phyloP scores from a whole-genome alignment of 2,329 filamentous ascomycete genomes.

The Exophiala aquamarina region DNA sequence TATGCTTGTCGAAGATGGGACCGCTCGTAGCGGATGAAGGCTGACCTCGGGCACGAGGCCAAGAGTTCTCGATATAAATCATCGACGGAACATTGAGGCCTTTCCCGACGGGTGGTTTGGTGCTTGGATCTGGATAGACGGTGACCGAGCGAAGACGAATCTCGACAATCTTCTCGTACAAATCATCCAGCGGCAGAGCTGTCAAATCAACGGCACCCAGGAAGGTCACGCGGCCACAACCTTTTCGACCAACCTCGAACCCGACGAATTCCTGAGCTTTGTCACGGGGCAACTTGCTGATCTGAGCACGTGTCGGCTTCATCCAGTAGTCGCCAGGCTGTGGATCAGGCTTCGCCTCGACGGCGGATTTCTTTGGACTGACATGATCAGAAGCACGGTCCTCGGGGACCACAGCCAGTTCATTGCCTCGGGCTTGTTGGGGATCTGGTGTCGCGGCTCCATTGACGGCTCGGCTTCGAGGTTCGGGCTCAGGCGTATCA shows the following conservation, averaged over 20 bases:
- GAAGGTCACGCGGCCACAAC: conserved; percentile 80
- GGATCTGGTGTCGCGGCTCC: conserved; percentile 36
- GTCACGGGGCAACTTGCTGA: conserved; percentile 75
- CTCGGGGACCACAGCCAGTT: conserved; percentile 77
- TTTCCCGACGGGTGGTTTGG: conserved; percentile 81
- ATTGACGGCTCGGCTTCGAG: conserved; percentile 46
- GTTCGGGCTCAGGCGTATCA: conserved; percentile 51
- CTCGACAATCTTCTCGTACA: conserved; percentile 73
- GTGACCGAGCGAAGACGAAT: conserved; percentile 78
- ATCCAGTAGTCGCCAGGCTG: conserved; percentile 83
- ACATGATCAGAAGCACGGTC: conserved; percentile 47
- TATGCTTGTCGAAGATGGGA: conserved; percentile 74
- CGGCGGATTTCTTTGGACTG: conserved; percentile 29
- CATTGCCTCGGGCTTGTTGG: conserved; percentile 70
- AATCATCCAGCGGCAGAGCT: conserved; percentile 73
- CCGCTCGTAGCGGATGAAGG: conserved; percentile 59
- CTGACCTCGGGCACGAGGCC: conserved; percentile 71
- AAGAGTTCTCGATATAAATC: conserved; percentile 88
- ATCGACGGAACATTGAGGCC: conserved; percentile 88
- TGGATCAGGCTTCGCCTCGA: conserved; percentile 42
- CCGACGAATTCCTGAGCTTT: conserved; percentile 72
- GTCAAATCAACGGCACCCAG: conserved; percentile 79
- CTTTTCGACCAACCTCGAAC: conserved; percentile 79
- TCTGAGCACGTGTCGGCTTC: conserved; percentile 70
- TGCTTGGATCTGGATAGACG: conserved; percentile 73